Percentiles rank a stretch among this genome's conserved stretches.
Conservation (phyloP, 2,329 filamentous ascomycete genomes). For the Monilinia fructicola region DNA sequence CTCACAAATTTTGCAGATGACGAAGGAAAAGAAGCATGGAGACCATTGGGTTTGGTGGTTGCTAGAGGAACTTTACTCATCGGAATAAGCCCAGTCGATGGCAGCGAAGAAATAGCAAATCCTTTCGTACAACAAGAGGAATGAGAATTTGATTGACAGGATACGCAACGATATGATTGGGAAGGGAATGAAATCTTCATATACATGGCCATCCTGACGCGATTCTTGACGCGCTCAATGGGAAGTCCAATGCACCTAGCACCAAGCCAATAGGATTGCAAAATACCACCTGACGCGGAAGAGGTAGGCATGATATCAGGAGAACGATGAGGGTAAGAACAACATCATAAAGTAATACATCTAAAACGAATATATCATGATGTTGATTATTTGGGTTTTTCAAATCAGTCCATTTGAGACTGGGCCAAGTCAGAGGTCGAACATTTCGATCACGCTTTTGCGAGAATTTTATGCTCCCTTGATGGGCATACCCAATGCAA, state of each 20-base stretch:
- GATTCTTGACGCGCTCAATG: not conserved
- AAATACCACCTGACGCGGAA: not conserved
- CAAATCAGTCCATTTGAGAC: not conserved
- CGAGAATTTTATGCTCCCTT: not conserved
- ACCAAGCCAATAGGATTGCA: slow-evolving; percentile 6
- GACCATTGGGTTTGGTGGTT: slow-evolving; percentile 72
- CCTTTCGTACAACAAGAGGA: slow-evolving; percentile 80
- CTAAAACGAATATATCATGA: not conserved
- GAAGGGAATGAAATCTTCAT: not conserved
- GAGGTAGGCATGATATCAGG: slow-evolving; percentile 7
- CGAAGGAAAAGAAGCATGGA: slow-evolving; percentile 77
- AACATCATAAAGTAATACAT: not conserved
- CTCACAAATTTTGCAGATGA: slow-evolving; percentile 63
- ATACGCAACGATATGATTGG: not conserved
- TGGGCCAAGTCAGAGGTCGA: not conserved
- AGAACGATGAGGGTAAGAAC: not conserved
- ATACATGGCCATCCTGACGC: not conserved
- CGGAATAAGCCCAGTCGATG: slow-evolving; percentile 87
- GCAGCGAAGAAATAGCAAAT: slow-evolving; percentile 93
- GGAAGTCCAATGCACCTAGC: not conserved
- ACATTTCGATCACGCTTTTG: not conserved
- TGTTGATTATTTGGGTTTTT: slow-evolving; percentile 3
- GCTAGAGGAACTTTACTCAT: slow-evolving; percentile 91
- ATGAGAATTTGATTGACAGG: slow-evolving; percentile 32
- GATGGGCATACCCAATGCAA: not conserved